phyloP scores from a whole-genome alignment of 164 flowering plant genomes.

The Protea cynaroides region DNA sequence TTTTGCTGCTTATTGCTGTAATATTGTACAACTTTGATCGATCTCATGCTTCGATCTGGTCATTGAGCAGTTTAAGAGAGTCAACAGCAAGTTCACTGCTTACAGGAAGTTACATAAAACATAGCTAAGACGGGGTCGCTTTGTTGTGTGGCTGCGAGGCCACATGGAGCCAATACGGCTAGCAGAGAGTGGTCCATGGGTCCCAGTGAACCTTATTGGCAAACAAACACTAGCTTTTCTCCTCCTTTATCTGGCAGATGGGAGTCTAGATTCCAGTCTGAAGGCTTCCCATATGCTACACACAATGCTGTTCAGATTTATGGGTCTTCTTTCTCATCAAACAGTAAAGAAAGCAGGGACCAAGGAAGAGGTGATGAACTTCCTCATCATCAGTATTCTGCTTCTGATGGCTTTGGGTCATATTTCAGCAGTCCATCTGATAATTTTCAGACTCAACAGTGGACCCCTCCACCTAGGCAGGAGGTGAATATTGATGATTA shows the following conservation, averaged over 20 bases:
- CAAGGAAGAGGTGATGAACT: slow-evolving; percentile 53
- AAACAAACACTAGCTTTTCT: slow-evolving; percentile 81
- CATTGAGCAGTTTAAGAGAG: background rate
- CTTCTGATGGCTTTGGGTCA: slow-evolving; percentile 60
- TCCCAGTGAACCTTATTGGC: slow-evolving; percentile 87
- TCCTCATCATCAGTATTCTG: slow-evolving; percentile 40
- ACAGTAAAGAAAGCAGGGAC: slow-evolving; percentile 61
- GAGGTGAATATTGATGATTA: slow-evolving; percentile 48
- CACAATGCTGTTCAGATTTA: slow-evolving; percentile 41
- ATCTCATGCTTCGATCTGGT: background rate
- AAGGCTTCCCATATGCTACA: slow-evolving; percentile 46
- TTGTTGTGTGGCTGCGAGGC: slow-evolving; percentile 99
- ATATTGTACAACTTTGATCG: background rate
- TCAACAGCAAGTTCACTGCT: background rate
- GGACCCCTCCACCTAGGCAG: slow-evolving; percentile 63
- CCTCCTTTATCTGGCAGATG: slow-evolving; percentile 75
- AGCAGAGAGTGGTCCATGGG: slow-evolving; percentile 76
- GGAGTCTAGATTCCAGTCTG: slow-evolving; percentile 61
- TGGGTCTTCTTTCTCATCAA: slow-evolving; percentile 70
- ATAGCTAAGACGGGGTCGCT: slow-evolving; percentile 97
- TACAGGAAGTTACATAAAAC: slow-evolving; percentile 24
- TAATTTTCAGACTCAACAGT: slow-evolving; percentile 55
- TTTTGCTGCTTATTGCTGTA: background rate
- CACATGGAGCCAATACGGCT: slow-evolving; percentile 76
- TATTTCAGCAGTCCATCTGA: slow-evolving; percentile 75